Evolutionary conservation across 257 asterid genomes (phyloP).

Genomic region (Capsicum rhomboideum): DNA sequence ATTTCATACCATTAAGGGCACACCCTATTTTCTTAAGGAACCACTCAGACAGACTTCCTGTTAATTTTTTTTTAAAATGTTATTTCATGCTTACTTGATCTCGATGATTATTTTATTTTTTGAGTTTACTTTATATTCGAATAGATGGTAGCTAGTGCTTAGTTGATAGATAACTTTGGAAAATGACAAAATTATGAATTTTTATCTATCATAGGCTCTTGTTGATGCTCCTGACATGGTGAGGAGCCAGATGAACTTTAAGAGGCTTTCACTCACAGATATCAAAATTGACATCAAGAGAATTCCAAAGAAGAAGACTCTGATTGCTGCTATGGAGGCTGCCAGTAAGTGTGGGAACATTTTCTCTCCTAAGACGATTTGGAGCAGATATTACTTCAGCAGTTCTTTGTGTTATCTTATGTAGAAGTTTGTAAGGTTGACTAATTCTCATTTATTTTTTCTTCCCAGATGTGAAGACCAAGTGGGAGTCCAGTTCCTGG

Average conservation of each 20-base stretch:
- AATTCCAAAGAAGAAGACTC: constrained; percentile 16
- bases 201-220: constrained; percentile 5
- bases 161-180: not conserved
- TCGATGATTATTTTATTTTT: too few relatives aligned
- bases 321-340: constrained; percentile 24
- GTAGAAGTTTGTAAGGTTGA: not conserved
- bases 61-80: not conserved
- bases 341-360: constrained; percentile 5
- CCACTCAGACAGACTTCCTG: not conserved
- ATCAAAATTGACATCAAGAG: constrained; percentile 21
- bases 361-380: not conserved
- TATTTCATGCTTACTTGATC: not conserved
- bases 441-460: not conserved
- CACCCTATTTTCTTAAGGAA: not conserved
- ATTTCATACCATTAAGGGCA: not conserved
- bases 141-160: not conserved
- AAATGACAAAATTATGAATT: not conserved
- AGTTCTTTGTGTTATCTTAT: not conserved
- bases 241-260: constrained; percentile 20
- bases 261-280: constrained; percentile 20
- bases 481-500: constrained; percentile 27
- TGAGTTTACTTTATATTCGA: not conserved
- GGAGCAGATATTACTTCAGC: not conserved
- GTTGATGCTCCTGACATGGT: constrained; percentile 25
- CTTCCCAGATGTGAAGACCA: constrained; percentile 17